Evolutionary conservation across 768 basidiomycete species (phyloP), one percentile per base, ranked within the genome.

Genomic region (Austroboletus eburneus): DNA sequence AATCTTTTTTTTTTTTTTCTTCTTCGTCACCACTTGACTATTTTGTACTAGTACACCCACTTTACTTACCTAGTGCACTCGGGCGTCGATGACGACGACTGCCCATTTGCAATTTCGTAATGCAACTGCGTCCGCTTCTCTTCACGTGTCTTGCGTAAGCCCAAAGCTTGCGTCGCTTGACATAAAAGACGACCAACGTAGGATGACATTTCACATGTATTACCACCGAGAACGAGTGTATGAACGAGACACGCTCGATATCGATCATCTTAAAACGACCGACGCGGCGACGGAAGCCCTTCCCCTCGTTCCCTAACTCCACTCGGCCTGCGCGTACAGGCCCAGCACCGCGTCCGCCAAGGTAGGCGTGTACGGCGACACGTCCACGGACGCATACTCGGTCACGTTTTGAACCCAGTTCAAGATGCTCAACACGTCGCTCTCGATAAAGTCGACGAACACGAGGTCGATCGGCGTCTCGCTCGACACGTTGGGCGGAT

Each of bases 401-500:
- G 69, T 77, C 22, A 51, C 58, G 7, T 35, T 73, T 66, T 85
- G 80, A 20, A 82, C 57, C 2, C 40, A 29, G 55, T 91, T 91
- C 42, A 89, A 58, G 22, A 78, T 74, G 5, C 51, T 33, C 48
- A 87, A 50, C 22, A 86, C 57, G 50, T 77, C 68, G 5, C 56
- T 44, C 57, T 74, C 68, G 57, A 89, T 80, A 63, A 88, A 91
- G 61, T 83, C 72, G 39, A 84, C 72, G 61, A 90, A 91, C 27
- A 91, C 81, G 18, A 91, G 74, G 55, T 91, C 89, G 50, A 91
- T 72, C 0, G 68, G 68, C 0, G 78, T 72, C 43, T 73, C 69
- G 43, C 69, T 69, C 0, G 77, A 49, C 13, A 80, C 73, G 20
- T 69, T 59, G 3, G 85, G 83, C 3, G 77, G 60, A 22, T 70